Base-by-base conservation (phyloP, 1,284 basidiomycete genomes). In the Meira miltonrushii region DNA sequence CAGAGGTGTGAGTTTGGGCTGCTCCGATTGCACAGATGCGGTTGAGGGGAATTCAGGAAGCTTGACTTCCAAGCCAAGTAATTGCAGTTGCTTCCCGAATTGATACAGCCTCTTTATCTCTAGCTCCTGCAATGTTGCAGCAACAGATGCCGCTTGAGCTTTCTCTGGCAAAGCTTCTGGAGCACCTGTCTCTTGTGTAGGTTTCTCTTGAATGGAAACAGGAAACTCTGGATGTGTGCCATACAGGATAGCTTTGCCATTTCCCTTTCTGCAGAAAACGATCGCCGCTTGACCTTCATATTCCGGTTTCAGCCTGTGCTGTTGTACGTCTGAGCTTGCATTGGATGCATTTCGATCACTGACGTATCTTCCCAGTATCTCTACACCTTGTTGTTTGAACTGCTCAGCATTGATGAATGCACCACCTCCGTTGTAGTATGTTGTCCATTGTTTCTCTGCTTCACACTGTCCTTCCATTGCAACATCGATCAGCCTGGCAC, bases 191-290 rank as follows among this genome's bases (percentile, higher is more conserved):
- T 33, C 12, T 25, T 48, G 13, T 21, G 46, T 48, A 19, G 46
- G 46, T 23, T 23, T 48, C 25, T 48, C 46, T 23, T 23, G 12
- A 48, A n/a, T 21, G 13, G 46, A 13, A 60, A 21, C 69, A 58
- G 3, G 71, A 60, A 84, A 85, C 72, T 89, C 89, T 19, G 87
- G 81, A 67, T 85, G 86, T 0, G 84, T 81, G 2, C 83, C 83
- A 82, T 85, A 87, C 6, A 89, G 79, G 1, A 85, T 74, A 0
- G 85, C 83, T 25, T 79, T 82, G 1, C 88, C 89, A 19, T 77
- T 70, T 0, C 84, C 85, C n/a, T 85, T 79, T 0, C 66, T 70
- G 44, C 81, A 83, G 3, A 80, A 74, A 4, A 87, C 80, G 0
- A 81, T 85, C 0, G 86, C 86, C 17, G 84, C 66, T 38, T 71